Base-by-base conservation (phyloP, 1,139 yeast genomes). In the Hansenula sp. region DNA sequence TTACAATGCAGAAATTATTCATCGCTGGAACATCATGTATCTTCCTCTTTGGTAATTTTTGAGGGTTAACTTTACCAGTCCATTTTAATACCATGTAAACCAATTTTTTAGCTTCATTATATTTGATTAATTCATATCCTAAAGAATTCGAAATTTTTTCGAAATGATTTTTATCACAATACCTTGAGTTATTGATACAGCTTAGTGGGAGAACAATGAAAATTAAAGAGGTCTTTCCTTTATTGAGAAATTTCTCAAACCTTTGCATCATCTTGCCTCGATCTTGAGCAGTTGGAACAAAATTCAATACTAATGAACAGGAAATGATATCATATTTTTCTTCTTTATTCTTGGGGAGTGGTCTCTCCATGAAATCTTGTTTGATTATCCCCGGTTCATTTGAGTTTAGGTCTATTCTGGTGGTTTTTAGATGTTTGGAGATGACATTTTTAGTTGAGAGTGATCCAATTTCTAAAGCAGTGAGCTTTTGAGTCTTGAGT, bases 181-280 rank as follows among this genome's bases (percentile, higher is more conserved):
- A 93, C 33, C 98, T 70, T 1, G 97, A 90, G 60, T 91, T 90
- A 9, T 68, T 61, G 1, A 89, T 70, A 61, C 99, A 93, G 0
- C 98, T 96, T 29, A 86, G 70, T 0, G 99, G 99, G 8, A 91
- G 67, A 2, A 93, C 98, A 15, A 93, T 63, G 59, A 91, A 91
- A 4, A 88, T 63, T 9, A 21, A 21, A 76, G 62, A 0, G 60
- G 49, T 5, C 44, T 31, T 4, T 30, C 45, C 48, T n/a, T 36
- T 53, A 37, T 66, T 67, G 41, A 89, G 66, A 59, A 89, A 91
- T 33, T 70, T 49, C 2, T 79, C 70, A 4, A 89, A 76, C 47
- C 86, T 63, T 29, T 58, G 54, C 50, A 90, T 68, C 97, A 91
- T 90, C 12, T 76, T 77, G 2, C 97, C 97, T 41, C 99, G 66